Evolutionary conservation across 1,284 basidiomycete genomes (phyloP).

Genomic region (Butyriboletus appendiculatus): DNA sequence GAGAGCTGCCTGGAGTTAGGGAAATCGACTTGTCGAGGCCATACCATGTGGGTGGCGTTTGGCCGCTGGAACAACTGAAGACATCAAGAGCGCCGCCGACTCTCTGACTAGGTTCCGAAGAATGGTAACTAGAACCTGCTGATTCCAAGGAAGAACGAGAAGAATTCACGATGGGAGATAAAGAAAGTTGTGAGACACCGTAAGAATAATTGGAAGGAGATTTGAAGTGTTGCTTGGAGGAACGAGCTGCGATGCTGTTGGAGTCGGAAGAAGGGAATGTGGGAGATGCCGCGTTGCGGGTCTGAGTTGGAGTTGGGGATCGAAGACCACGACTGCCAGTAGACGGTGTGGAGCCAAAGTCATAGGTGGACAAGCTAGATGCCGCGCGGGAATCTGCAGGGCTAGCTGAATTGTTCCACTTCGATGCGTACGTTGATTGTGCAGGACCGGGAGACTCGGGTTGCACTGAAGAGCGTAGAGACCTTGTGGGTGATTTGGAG

Average conservation of each 20-base stretch:
- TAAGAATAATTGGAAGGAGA: slow-evolving; percentile 53
- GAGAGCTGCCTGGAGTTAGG: slow-evolving; percentile 47
- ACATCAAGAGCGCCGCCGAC: slow-evolving; percentile 53
- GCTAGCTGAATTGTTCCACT: slow-evolving; percentile 28
- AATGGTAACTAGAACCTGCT: slow-evolving; percentile 80
- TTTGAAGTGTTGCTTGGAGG: slow-evolving; percentile 53
- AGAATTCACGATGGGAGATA: slow-evolving; percentile 68
- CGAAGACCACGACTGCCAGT: slow-evolving; percentile 45
- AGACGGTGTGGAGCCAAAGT: slow-evolving; percentile 51
- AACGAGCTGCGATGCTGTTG: slow-evolving; percentile 42
- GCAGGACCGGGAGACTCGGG: slow-evolving; percentile 53
- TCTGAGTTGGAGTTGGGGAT: slow-evolving; percentile 67
- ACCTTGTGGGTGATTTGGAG: slow-evolving; percentile 45
- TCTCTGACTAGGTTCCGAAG: slow-evolving; percentile 62
- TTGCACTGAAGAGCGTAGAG: slow-evolving; percentile 55
- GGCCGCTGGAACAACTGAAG: slow-evolving; percentile 48
- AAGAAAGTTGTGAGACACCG: slow-evolving; percentile 53
- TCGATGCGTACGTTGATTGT: slow-evolving; percentile 21
- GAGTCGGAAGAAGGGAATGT: slow-evolving; percentile 40
- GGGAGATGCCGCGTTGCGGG: slow-evolving; percentile 54
- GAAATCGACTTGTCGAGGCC: slow-evolving; percentile 55
- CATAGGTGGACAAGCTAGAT: slow-evolving; percentile 53
- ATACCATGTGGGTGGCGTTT: slow-evolving; percentile 58
- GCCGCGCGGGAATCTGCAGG: slow-evolving; percentile 44
- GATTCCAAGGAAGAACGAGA: slow-evolving; percentile 78